Base-by-base conservation (phyloP, 257 asterid genomes). In the Solanum habrochaites region DNA sequence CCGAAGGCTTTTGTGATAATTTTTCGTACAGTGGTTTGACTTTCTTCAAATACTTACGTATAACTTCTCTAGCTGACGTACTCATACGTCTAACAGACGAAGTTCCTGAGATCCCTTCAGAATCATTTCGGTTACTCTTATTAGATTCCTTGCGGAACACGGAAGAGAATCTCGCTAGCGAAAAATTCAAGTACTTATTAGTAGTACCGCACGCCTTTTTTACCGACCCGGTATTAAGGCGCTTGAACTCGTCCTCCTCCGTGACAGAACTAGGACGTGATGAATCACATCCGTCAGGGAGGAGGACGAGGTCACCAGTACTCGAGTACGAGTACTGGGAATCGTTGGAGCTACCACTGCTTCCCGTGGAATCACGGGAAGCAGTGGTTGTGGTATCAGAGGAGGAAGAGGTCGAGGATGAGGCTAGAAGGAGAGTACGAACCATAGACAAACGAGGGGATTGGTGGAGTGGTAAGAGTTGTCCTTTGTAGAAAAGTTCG, bases 401-500 rank as follows among this genome's bases (percentile, higher is more conserved):
- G 86, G 96, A 93, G 58, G 98, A 92, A 86, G 98, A 94, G 31
- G 98, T 88, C 88, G 97, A 91, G 72, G 96, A 86, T 70, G 98
- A 93, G 25, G 99, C 95, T 58, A 87, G 88, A 78, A 93, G 94
- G 64, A 94, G 98, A 3, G 94, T 90, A 1, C 99, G 94, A 49
- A 95, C 97, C 98, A 95, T 94, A 86, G 99, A 95, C 85, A 92
- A 92, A 42, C 99, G 94, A 10, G 95, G 93, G 56, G 98, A 92
- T 89, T 88, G 96, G 91, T 95, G 99, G 88, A 96, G 98, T 16
- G 99, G 99, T 73, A 95, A 92, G 91, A 96, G 92, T 58, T 96
- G 97, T 8, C 99, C 99, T 45, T 95, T 96, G 94, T 96, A 95
- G 92, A 96, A 96, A 87, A 96, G 98, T 71, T 96, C 98, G 93